These are phyloP conservation scores for Amanita molliuscula DNA, from an alignment of 768 basidiomycete species.

Conservation along the genomic window DNA sequence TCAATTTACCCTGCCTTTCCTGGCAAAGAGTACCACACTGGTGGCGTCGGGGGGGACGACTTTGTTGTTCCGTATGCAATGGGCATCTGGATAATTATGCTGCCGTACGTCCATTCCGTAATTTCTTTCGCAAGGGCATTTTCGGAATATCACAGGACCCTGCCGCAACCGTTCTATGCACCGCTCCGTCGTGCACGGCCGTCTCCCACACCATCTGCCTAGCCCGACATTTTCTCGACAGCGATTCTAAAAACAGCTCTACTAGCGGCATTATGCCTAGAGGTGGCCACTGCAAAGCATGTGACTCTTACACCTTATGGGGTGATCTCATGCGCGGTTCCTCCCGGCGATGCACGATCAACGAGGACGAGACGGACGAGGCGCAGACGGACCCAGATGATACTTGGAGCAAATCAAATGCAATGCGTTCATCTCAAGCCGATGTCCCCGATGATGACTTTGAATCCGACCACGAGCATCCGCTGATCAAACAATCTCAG, in stretches of 20 bases:
- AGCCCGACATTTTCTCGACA: conserved; percentile 30
- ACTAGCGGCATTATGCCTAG: conserved; percentile 38
- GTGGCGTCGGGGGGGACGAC: conserved; percentile 21
- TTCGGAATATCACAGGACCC: conserved; percentile 29
- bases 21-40: conserved; percentile 37
- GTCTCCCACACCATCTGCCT: conserved; percentile 54
- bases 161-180: conserved; percentile 43
- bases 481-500: not conserved
- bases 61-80: conserved; percentile 40
- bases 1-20: conserved; percentile 35
- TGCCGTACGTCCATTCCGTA: conserved; percentile 23
- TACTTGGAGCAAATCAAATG: not conserved
- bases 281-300: conserved; percentile 48
- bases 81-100: conserved; percentile 27
- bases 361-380: conserved; percentile 18
- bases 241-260: conserved; percentile 13
- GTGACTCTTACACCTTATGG: conserved; percentile 50
- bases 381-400: not conserved
- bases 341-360: conserved; percentile 34
- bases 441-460: not conserved
- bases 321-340: conserved; percentile 58
- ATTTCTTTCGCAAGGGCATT: not conserved
- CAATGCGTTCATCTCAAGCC: not conserved
- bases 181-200: conserved; percentile 34
- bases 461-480: not conserved